Evolutionary conservation across 345 rosid species (phyloP), one percentile per base, ranked within the genome.

Genomic region (Eucalyptus erythrocorys): DNA sequence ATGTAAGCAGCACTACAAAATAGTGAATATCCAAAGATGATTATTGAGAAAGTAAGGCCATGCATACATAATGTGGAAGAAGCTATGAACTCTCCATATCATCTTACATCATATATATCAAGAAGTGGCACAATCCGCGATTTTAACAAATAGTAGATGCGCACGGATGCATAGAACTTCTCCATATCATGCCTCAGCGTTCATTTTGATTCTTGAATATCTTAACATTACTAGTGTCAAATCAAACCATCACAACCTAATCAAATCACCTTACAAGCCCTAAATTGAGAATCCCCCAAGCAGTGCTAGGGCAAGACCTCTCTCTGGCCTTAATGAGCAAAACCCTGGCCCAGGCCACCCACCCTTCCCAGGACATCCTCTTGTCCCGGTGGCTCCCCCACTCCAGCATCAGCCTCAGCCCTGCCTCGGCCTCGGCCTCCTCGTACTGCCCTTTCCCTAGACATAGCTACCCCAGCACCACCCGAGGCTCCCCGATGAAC

Each of bases 381-480:
- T 96, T 96, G 87, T 96, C 99, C 98, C 99, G 95, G 13, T 98
- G 96, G 66, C 95, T 96, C 21, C 98, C 99, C 99, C 99, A 97
- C 87, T 95, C 97, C 94, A 97, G 88, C 37, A 96, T 61, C 42
- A 96, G 92, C 45, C 86, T 91, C 86, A 97, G 92, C 76, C 99
- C 99, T 64, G 49, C 93, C 91, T 89, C 95, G 2, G 97, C 96
- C 87, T 91, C 97, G 0, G 97, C 99, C 84, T 96, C 99, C 88
- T 95, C 94, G 71, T 92, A 96, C 93, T 90, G 92, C 86, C 96
- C 95, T 90, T 91, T 88, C 13, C 92, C 86, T 90, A 97, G 43
- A 45, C 94, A 97, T 57, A 93, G 68, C 92, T 96, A 98, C 87
- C 93, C 93, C 94, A 98, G 82, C 88, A 94, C 92, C 90, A 98